phyloP scores from a whole-genome alignment of 2,329 filamentous ascomycete species.

The Aspergillus carbonarius region DNA sequence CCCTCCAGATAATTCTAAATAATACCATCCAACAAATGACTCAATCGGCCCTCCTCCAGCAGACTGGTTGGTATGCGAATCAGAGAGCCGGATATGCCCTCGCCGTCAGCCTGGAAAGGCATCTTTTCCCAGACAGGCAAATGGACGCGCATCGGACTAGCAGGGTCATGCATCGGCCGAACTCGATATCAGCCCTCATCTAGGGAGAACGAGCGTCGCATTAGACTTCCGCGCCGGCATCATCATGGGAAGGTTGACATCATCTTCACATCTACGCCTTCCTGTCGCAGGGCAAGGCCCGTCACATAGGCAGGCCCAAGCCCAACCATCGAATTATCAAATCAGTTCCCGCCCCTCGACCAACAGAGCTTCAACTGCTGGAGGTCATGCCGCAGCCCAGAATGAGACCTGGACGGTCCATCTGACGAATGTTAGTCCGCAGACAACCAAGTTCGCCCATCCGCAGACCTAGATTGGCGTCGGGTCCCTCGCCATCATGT shows the following conservation, averaged over 20 bases:
- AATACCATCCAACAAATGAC: conserved; percentile 17
- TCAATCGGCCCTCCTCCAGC: conserved; percentile 20
- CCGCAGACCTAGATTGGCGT: conserved; percentile 10
- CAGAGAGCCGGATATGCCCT: conserved; percentile 20
- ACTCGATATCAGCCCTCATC: conserved; percentile 12
- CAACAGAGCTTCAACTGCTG: conserved; percentile 20
- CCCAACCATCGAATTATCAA: conserved; percentile 22
- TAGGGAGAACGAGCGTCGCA: conserved; percentile 11
- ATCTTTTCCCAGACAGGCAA: conserved; percentile 12
- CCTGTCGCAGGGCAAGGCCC: conserved; percentile 8
- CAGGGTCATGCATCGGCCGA: conserved; percentile 15
- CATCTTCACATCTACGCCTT: conserved; percentile 21
- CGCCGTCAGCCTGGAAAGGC: conserved; percentile 14
- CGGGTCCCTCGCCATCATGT: conserved; percentile 14
- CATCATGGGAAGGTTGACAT: conserved; percentile 25
- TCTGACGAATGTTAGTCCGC: conserved; percentile 24
- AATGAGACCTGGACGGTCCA: conserved; percentile 15
- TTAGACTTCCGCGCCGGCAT: conserved; percentile 24
- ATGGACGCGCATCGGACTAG: conserved; percentile 12
- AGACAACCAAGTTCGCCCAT: conserved; percentile 9
- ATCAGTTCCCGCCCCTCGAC: conserved; percentile 19
- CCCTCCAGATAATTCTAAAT: neutral
- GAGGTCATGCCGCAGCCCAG: conserved; percentile 23
- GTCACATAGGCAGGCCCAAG: conserved; percentile 21
- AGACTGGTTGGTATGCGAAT: conserved; percentile 31